Evolutionary conservation across 1,139 yeast genomes (phyloP).

Genomic region (Taiozyma sp.): DNA sequence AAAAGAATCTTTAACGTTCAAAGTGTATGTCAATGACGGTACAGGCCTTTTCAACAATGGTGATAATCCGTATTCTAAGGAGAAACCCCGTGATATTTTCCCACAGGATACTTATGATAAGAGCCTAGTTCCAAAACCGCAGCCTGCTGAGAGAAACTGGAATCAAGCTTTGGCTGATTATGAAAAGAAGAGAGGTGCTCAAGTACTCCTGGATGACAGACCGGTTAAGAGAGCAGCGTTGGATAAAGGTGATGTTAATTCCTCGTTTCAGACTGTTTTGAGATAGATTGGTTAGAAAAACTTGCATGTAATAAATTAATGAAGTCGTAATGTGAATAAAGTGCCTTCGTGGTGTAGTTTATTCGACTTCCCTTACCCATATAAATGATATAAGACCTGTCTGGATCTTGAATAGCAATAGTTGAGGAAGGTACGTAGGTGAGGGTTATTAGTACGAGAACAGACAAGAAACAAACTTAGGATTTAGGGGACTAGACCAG

Average conservation of each 20-base stretch:
- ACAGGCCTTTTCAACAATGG: conserved; percentile 53
- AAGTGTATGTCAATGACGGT: conserved; percentile 45
- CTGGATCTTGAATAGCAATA: not conserved
- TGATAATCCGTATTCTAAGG: conserved; percentile 3
- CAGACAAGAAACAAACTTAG: too few relatives aligned
- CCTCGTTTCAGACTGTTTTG: conserved; percentile 21
- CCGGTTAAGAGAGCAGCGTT: conserved; percentile 23
- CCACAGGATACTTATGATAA: conserved; percentile 18
- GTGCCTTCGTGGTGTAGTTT: not conserved
- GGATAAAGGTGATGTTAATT: conserved; percentile 22
- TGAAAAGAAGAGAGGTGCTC: not conserved
- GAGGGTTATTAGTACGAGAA: too few relatives aligned
- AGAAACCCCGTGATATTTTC: conserved; percentile 1
- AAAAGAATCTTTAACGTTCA: conserved; percentile 48
- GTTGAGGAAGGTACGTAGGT: too few relatives aligned
- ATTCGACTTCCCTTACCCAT: not conserved
- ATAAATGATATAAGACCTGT: not conserved
- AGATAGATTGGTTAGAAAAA: conserved; percentile 1
- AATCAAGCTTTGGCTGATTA: not conserved
- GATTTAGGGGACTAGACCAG: too few relatives aligned
- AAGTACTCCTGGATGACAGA: conserved; percentile 1
- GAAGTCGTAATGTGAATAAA: not conserved
- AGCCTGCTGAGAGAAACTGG: not conserved
- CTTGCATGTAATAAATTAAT: not conserved
- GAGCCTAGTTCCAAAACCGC: conserved; percentile 9